Conservation (phyloP, 768 basidiomycete genomes). For the Rhizopogon vulgaris region DNA sequence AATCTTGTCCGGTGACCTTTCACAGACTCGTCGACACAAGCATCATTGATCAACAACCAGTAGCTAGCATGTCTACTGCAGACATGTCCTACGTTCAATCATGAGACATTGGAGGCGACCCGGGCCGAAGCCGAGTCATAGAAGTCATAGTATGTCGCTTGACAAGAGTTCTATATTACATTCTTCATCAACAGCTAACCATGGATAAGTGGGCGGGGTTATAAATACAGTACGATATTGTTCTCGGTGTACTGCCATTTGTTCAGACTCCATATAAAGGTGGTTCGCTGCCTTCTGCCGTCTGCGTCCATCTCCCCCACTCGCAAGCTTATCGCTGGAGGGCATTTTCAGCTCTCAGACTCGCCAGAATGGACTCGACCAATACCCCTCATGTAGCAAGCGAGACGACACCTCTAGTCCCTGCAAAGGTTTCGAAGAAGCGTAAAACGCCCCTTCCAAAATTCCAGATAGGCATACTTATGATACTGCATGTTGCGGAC, state of each 20-base stretch:
- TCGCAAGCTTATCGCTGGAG: neutral
- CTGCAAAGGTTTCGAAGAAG: slow-evolving; percentile 1
- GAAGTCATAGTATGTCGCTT: neutral
- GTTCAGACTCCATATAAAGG: neutral
- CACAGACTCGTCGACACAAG: too few species aligned
- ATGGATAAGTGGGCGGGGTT: neutral
- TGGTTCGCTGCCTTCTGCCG: neutral
- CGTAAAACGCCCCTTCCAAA: slow-evolving; percentile 43
- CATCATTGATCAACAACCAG: too few species aligned
- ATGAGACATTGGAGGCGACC: too few species aligned
- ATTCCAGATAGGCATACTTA: slow-evolving; percentile 40
- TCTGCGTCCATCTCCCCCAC: neutral
- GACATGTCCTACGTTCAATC: too few species aligned
- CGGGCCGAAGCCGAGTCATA: neutral
- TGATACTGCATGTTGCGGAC: slow-evolving; percentile 49
- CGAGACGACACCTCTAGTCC: neutral
- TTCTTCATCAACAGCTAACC: neutral
- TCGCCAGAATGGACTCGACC: too few species aligned
- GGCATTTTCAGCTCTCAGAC: too few species aligned
- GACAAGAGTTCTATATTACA: neutral
- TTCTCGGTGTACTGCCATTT: neutral
- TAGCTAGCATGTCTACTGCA: too few species aligned
- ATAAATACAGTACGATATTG: neutral
- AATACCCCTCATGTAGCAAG: neutral
- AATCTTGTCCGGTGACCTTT: too few species aligned